A percentile compares a stretch with the other conserved stretches of the same genome.
Evolutionary conservation across 148 eudicot genomes (phyloP).

Genomic region (Cornus controversa): DNA sequence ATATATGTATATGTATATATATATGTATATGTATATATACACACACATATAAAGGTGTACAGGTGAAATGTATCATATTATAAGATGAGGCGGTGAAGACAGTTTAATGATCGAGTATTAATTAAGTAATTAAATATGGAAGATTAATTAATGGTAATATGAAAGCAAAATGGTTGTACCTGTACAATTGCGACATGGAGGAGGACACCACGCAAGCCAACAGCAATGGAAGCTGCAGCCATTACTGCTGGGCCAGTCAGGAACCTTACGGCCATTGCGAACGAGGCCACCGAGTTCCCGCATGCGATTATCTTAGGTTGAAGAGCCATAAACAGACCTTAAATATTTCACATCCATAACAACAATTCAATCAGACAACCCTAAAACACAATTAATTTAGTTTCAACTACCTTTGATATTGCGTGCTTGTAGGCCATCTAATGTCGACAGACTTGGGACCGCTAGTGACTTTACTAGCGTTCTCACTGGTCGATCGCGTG

Average conservation of each 20-base stretch:
- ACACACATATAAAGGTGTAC: too few relatives aligned
- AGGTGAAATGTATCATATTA: too few relatives aligned
- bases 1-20: too few relatives aligned
- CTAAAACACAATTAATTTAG: too few relatives aligned
- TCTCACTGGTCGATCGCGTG: constrained; percentile 24
- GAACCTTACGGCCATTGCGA: constrained; percentile 83
- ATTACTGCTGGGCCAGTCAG: constrained; percentile 82
- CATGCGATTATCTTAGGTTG: constrained; percentile 94
- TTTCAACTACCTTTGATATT: neutral
- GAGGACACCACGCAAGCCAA: constrained; percentile 80
- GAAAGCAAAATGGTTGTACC: constrained; percentile 28
- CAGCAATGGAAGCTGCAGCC: constrained; percentile 73
- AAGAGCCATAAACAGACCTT: constrained; percentile 91
- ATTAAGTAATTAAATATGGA: too few relatives aligned
- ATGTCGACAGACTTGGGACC: constrained; percentile 12
- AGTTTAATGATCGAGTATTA: too few relatives aligned
- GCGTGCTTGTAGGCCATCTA: neutral
- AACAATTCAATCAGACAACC: neutral
- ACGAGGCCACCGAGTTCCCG: constrained; percentile 71
- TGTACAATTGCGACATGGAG: constrained; percentile 84
- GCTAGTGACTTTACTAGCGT: neutral
- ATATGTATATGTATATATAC: too few relatives aligned
- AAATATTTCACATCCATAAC: neutral
- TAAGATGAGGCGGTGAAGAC: too few relatives aligned
- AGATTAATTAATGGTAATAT: neutral